phyloP scores from a whole-genome alignment of 257 asterid genomes.

The Mitragyna speciosa region DNA sequence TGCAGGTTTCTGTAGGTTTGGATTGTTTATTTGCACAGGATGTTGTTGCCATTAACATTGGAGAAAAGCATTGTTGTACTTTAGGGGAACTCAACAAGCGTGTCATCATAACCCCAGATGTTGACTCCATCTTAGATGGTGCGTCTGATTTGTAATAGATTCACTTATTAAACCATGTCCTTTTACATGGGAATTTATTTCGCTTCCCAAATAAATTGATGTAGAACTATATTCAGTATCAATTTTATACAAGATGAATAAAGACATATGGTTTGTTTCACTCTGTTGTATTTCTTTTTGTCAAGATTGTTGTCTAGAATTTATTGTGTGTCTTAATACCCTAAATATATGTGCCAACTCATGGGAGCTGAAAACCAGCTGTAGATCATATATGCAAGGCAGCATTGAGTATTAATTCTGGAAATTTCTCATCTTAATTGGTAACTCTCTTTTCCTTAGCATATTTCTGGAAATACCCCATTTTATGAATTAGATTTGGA shows the following conservation, averaged over 20 bases:
- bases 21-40: constrained; percentile 56
- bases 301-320: background rate
- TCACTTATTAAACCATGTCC: constrained; percentile 1
- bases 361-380: background rate
- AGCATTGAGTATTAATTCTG: background rate
- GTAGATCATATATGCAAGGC: background rate
- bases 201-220: background rate
- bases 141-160: constrained; percentile 35
- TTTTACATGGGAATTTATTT: background rate
- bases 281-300: background rate
- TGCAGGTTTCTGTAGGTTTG: constrained; percentile 74
- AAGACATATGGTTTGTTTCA: background rate
- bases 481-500: background rate
- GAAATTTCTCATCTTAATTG: background rate
- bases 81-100: constrained; percentile 66
- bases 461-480: background rate
- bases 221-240: background rate
- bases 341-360: background rate
- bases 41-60: constrained; percentile 49
- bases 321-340: background rate
- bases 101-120: constrained; percentile 55
- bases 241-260: background rate
- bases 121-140: constrained; percentile 52
- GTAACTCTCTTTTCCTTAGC: background rate
- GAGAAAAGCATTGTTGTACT: constrained; percentile 48